phyloP scores from a whole-genome alignment of 768 basidiomycete genomes.

The Asterophora parasitica region DNA sequence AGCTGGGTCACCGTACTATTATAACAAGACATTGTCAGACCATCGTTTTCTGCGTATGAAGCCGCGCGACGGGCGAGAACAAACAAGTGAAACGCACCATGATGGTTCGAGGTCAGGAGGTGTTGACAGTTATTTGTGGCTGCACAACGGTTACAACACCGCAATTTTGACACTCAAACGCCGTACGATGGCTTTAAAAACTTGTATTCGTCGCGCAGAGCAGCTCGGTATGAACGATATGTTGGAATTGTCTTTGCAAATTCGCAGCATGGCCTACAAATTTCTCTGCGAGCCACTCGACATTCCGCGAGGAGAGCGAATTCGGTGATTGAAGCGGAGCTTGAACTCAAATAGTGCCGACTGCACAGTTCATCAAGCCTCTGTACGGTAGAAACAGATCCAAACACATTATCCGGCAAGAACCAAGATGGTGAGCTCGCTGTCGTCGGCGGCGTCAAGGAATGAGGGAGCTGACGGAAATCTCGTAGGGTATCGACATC shows the following conservation, averaged over 20 bases:
- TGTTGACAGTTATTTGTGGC: slow-evolving; percentile 42
- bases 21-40: slow-evolving; percentile 10
- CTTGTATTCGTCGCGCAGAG: background rate
- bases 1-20: slow-evolving; percentile 62
- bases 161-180: slow-evolving; percentile 11
- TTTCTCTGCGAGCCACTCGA: background rate
- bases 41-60: slow-evolving; percentile 7
- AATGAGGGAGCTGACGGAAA: slow-evolving; percentile 7
- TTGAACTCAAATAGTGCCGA: slow-evolving; percentile 33
- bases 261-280: background rate
- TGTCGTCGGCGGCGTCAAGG: slow-evolving; percentile 27
- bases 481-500: slow-evolving; percentile 87
- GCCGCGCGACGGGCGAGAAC: background rate
- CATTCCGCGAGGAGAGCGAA: background rate
- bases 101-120: slow-evolving; percentile 51
- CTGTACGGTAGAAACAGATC: slow-evolving; percentile 33
- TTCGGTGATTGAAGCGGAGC: slow-evolving; percentile 33
- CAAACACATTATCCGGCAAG: slow-evolving; percentile 54
- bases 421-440: slow-evolving; percentile 79
- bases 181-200: background rate
- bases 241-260: background rate
- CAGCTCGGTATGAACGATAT: background rate
- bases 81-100: slow-evolving; percentile 51
- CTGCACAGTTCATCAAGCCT: slow-evolving; percentile 72
- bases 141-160: slow-evolving; percentile 16